Evolutionary conservation across 2,329 filamentous ascomycete species (phyloP), one percentile per base, ranked within the genome.

Genomic region (Hymenoscyphus repandus): DNA sequence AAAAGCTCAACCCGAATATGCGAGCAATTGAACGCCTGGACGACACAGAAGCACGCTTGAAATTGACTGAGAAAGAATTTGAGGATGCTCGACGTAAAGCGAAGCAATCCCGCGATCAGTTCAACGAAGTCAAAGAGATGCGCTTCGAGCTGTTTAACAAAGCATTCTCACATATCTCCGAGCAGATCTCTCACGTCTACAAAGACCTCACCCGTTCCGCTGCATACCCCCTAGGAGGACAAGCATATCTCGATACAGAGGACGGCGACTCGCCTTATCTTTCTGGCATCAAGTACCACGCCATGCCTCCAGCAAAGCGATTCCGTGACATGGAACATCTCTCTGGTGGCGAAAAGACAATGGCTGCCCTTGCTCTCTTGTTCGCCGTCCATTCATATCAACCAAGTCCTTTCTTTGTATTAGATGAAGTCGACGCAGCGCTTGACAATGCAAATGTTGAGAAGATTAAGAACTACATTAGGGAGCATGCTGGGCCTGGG

Each of bases 261-360:
- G 92, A 99, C 68, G 88, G 86, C n/a, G 90, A 96, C 57, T 92
- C 95, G 64, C 93, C 93, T 0, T 99, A 97, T 68, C 80, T 96
- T 3, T 90, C 88, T 37, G 93, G 93, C 31, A 90, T 99, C 71
- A 96, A 96, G 66, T 99, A 99, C 71, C 91, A 97, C 67, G 95
- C 93, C 56, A 99, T 97, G 91, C 93, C 93, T 17, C 93, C 93
- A 1, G 82, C 96, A 56, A 99, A 99, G 74, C 90, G 93, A 41
- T 99, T 99, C 80, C 82, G 93, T 62, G 95, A 99, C 69, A 99
- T 99, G 93, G 93, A 99, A 69, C 93, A 96, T 67, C 75, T 99
- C 9, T 96, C 90, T 1, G 93, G 93, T 63, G 93, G 93, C 50
- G 93, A 99, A 72, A 99, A 99, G 77, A 99, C 93, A 0, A 99